Percentiles rank a stretch among this genome's conserved stretches.
Conservation (phyloP, 768 basidiomycete genomes). For the Mycena rebaudengoi region DNA sequence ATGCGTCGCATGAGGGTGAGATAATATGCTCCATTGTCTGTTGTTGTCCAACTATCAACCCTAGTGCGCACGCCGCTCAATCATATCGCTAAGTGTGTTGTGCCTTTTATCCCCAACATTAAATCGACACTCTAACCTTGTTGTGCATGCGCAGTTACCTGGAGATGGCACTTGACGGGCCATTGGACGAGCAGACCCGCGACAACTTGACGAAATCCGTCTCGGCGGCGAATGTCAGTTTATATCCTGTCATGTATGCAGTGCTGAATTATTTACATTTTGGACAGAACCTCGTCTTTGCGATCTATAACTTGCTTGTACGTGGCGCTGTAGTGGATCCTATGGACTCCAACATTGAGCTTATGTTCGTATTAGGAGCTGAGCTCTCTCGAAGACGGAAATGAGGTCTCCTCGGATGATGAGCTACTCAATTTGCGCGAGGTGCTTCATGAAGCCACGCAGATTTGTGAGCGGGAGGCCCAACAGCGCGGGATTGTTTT, state of each 20-base stretch:
- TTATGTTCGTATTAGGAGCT: conserved; percentile 57
- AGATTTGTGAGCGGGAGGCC: conserved; percentile 73
- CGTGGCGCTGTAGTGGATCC: conserved; percentile 13
- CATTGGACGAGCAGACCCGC: conserved; percentile 75
- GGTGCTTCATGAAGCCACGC: conserved; percentile 68
- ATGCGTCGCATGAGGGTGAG: conserved; percentile 84
- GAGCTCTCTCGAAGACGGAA: conserved; percentile 78
- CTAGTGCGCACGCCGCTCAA: conserved; percentile 79
- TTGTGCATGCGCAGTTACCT: conserved; percentile 75
- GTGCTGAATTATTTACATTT: background rate
- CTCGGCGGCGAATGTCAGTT: conserved; percentile 71
- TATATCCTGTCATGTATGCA: background rate
- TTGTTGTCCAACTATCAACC: background rate
- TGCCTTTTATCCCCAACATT: background rate
- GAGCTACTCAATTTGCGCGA: conserved; percentile 76
- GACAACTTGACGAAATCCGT: conserved; percentile 78
- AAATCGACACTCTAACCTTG: background rate
- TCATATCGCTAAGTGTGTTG: conserved; percentile 79
- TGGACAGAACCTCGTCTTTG: conserved; percentile 75
- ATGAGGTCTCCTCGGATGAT: conserved; percentile 76
- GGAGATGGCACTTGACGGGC: conserved; percentile 82
- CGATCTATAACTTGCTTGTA: conserved; percentile 83
- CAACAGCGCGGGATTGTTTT: conserved; percentile 67
- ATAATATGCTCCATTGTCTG: background rate
- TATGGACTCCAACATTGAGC: no score